Base-by-base conservation (phyloP, 176 grass and related monocot genomes). In the Saccharum spontaneum region DNA sequence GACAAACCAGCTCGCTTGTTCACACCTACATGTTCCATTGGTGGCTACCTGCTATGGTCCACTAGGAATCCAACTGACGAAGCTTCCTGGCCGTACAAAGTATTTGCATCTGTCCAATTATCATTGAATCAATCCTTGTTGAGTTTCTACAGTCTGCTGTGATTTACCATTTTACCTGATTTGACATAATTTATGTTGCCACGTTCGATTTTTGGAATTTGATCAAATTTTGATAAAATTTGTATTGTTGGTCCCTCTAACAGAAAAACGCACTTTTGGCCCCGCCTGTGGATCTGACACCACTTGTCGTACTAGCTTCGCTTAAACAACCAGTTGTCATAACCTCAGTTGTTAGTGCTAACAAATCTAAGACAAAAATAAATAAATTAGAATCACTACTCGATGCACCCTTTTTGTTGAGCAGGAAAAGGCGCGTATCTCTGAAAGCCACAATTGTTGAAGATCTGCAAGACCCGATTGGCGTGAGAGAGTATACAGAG, bases 151-250 rank as follows among this genome's bases (percentile, higher is more conserved):
- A 55, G 18, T 8, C 52, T 55, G 74, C 43, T 13, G 39, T 64
- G 50, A 9, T 66, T 57, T 28, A 28, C 28, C 28, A 28, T 28
- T 28, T 28, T 28, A 28, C 28, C 28, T 28, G 4, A 36, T 24
- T 24, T 84, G 75, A 79, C 18, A 67, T 45, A 1, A 13, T 46
- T 78, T 83, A 39, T 17, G 74, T 1, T 66, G 52, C 31, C 80
- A 76, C 23, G 1, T 66, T 12, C 74, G 15, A n/a, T n/a, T n/a
- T n/a, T n/a, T n/a, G n/a, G 1, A 50, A 16, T 50, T 50, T 50
- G 45, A 4, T 4, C 15, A 17, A 17, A 50, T 16, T 50, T 50
- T 49, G 46, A 49, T 49, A 16, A 49, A 49, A 49, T 15, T 48
- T 48, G 13, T 48, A 14, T 48, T 14, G 46, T 20, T 18, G 6